phyloP scores from a whole-genome alignment of 2,329 filamentous ascomycete species.

The Colletotrichum spaethianum region DNA sequence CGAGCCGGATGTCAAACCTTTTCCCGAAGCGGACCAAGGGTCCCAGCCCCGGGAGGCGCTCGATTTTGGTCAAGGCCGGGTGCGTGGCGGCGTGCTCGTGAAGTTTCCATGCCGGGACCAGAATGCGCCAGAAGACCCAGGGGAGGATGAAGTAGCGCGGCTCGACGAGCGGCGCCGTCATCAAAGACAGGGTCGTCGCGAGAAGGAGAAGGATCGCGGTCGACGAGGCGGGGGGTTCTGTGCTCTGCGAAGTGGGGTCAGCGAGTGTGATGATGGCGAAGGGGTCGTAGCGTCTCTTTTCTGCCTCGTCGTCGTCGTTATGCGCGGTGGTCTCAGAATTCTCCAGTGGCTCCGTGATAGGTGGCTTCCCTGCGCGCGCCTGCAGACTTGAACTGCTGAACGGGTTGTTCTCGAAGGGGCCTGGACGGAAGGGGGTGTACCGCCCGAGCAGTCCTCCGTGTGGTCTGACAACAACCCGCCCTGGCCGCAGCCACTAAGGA shows the following conservation, averaged over 20 bases:
- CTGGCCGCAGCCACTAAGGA: slow-evolving; percentile 65
- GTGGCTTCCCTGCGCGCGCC: slow-evolving; percentile 12
- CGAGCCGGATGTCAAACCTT: slow-evolving; percentile 62
- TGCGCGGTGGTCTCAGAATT: background rate
- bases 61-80: background rate
- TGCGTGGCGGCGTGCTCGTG: slow-evolving; percentile 25
- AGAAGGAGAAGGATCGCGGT: slow-evolving; percentile 72
- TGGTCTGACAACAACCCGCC: slow-evolving; percentile 10
- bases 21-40: slow-evolving; percentile 33
- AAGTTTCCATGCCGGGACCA: slow-evolving; percentile 71
- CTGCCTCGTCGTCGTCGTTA: background rate
- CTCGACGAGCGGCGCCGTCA: slow-evolving; percentile 93
- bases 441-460: slow-evolving; percentile 22
- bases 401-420: slow-evolving; percentile 49
- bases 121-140: slow-evolving; percentile 92
- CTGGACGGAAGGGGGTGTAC: background rate
- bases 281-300: slow-evolving; percentile 19
- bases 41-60: slow-evolving; percentile 24
- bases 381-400: slow-evolving; percentile 41
- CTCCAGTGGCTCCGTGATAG: background rate
- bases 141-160: slow-evolving; percentile 96
- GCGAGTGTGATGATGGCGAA: slow-evolving; percentile 44
- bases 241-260: slow-evolving; percentile 45
- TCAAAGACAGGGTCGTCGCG: slow-evolving; percentile 81
- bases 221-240: slow-evolving; percentile 59